Evolutionary conservation across 2,329 filamentous ascomycete genomes (phyloP).

Genomic region (Sporothrix mexicana): DNA sequence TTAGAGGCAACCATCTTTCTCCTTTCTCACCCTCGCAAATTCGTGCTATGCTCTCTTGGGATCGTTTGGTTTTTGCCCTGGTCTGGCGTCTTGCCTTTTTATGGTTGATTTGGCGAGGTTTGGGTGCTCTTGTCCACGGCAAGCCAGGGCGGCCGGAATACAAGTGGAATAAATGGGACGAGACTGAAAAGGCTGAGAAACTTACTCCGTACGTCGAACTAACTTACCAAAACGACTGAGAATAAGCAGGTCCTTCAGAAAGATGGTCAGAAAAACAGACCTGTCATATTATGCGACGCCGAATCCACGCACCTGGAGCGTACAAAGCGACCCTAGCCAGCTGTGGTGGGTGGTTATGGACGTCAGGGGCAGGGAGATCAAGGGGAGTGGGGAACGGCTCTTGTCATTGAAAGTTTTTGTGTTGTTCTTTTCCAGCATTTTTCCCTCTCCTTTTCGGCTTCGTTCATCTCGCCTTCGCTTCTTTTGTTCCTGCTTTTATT

Average conservation of each 20-base stretch:
- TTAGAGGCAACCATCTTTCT: too few species aligned
- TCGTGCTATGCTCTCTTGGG: neutral
- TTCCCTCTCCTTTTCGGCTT: neutral
- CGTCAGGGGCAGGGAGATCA: neutral
- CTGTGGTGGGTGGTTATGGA: neutral
- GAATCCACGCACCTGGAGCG: constrained; percentile 30
- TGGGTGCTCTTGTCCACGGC: neutral
- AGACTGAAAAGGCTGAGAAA: neutral
- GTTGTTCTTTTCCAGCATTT: neutral
- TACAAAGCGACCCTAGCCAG: constrained; percentile 15
- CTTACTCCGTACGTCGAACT: too few species aligned
- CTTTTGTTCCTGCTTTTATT: neutral
- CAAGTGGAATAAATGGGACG: neutral
- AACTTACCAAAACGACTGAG: too few species aligned
- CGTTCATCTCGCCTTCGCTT: neutral
- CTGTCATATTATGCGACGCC: constrained; percentile 24
- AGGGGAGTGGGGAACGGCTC: neutral
- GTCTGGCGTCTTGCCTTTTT: neutral
- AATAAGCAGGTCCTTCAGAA: neutral
- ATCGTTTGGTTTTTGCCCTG: constrained; percentile 9
- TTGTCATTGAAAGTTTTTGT: neutral
- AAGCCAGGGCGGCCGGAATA: neutral
- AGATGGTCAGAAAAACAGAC: constrained; percentile 8
- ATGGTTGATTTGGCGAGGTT: neutral
- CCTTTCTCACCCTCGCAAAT: neutral